Percentiles rank a stretch among this genome's conserved stretches.
These are phyloP conservation scores for Bipolaris bicolor DNA, from an alignment of 2,329 filamentous ascomycete genomes.

Conservation along the genomic window DNA sequence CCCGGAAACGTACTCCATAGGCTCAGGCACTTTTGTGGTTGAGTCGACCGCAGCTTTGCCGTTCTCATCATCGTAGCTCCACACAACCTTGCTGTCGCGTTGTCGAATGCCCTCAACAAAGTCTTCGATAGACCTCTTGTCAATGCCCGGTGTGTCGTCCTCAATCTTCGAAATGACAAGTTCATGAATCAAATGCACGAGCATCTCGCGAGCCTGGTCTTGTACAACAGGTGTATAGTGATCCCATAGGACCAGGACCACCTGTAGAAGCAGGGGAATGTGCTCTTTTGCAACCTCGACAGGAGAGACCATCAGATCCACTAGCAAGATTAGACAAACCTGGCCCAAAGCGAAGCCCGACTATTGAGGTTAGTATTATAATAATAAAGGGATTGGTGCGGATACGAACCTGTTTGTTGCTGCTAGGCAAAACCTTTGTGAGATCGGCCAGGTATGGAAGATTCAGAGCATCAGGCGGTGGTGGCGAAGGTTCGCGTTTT, in stretches of 20 bases:
- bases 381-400: not conserved
- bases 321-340: slow-evolving; percentile 87
- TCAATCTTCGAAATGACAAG: slow-evolving; percentile 81
- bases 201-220: slow-evolving; percentile 95
- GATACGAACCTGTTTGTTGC: slow-evolving; percentile 38
- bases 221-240: slow-evolving; percentile 95
- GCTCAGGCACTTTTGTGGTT: slow-evolving; percentile 78
- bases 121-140: slow-evolving; percentile 80
- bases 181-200: slow-evolving; percentile 96
- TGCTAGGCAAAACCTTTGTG: slow-evolving; percentile 35
- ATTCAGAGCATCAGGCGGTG: slow-evolving; percentile 73
- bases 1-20: slow-evolving; percentile 84
- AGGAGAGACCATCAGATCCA: slow-evolving; percentile 94
- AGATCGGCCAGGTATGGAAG: slow-evolving; percentile 83
- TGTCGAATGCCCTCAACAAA: slow-evolving; percentile 86
- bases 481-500: slow-evolving; percentile 60
- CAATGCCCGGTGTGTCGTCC: slow-evolving; percentile 68
- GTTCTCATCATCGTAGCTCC: slow-evolving; percentile 93
- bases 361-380: slow-evolving; percentile 42
- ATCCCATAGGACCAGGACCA: slow-evolving; percentile 94
- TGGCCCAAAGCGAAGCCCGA: slow-evolving; percentile 91
- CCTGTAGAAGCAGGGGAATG: slow-evolving; percentile 85
- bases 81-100: slow-evolving; percentile 83
- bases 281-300: slow-evolving; percentile 79
- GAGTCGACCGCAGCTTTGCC: slow-evolving; percentile 72